Conservation (phyloP, 129 eudicot genomes). For the Deinandra increscens region DNA sequence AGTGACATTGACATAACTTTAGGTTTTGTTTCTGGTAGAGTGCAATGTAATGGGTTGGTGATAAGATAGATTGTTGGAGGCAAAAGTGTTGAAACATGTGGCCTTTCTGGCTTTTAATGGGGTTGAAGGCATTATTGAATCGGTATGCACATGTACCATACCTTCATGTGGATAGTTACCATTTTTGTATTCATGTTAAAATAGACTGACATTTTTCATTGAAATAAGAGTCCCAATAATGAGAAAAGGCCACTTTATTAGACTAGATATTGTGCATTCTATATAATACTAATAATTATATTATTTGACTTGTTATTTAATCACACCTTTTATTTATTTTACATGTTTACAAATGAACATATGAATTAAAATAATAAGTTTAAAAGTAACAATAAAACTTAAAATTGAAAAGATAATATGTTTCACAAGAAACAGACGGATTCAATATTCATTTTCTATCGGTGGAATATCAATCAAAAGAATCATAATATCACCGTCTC, state of each 20-base stretch:
- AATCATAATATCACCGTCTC: neutral
- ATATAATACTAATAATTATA: no score
- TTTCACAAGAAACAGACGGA: no score
- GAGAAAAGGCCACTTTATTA: neutral
- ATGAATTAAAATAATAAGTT: no score
- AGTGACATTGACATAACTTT: constrained; percentile 24
- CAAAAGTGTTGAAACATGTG: constrained; percentile 26
- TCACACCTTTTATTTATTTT: neutral
- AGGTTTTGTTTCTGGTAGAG: constrained; percentile 26
- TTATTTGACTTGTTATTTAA: neutral
- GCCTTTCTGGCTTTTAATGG: constrained; percentile 11
- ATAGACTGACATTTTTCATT: constrained; percentile 5
- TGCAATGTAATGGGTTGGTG: constrained; percentile 12
- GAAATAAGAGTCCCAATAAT: neutral
- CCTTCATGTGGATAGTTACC: constrained; percentile 21
- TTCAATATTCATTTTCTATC: no score
- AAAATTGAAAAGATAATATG: no score
- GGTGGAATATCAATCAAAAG: neutral
- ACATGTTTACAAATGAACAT: neutral
- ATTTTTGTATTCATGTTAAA: constrained; percentile 1
- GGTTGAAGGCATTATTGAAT: constrained; percentile 20
- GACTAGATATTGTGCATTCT: neutral
- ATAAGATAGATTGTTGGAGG: constrained; percentile 19
- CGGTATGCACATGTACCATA: constrained; percentile 12
- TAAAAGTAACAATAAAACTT: no score